phyloP scores from a whole-genome alignment of 1,284 basidiomycete genomes.

The Ustilago trichophora region DNA sequence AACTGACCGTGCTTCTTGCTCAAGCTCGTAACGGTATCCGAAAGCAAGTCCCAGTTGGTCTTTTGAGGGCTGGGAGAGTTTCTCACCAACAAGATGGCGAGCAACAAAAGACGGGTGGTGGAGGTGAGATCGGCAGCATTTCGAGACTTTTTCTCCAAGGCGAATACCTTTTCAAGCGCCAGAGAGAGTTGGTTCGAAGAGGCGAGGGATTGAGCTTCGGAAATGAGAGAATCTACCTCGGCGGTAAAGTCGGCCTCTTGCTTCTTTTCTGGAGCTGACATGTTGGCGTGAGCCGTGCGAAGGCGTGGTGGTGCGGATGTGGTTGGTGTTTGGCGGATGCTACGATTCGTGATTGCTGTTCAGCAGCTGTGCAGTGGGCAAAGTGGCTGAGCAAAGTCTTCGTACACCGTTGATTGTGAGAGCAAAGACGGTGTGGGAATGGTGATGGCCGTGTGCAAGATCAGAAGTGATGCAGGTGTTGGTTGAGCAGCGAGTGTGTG shows the following conservation, averaged over 20 bases:
- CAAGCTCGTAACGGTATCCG: slow-evolving; percentile 56
- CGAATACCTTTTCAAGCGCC: slow-evolving; percentile 86
- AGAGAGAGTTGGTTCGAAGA: slow-evolving; percentile 79
- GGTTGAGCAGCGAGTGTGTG: slow-evolving; percentile 1
- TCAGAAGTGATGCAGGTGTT: not conserved
- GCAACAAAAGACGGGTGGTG: slow-evolving; percentile 84
- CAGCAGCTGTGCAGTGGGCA: not conserved
- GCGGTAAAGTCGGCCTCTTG: slow-evolving; percentile 71
- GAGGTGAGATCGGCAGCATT: slow-evolving; percentile 93
- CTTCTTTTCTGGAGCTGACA: slow-evolving; percentile 67
- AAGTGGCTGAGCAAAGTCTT: not conserved
- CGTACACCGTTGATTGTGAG: too few relatives aligned
- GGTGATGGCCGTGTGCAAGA: not conserved
- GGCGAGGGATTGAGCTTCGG: slow-evolving; percentile 69
- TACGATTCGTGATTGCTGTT: not conserved
- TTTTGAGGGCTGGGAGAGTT: slow-evolving; percentile 34
- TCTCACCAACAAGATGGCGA: slow-evolving; percentile 69
- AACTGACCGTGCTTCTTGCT: slow-evolving; percentile 98
- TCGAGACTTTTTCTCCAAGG: slow-evolving; percentile 93
- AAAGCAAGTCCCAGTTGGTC: slow-evolving; percentile 54
- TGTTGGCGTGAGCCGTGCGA: not conserved
- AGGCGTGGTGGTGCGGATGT: not conserved
- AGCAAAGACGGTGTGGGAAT: not conserved
- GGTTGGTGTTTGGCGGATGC: not conserved
- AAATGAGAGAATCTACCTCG: slow-evolving; percentile 70